Base-by-base conservation (phyloP, 208 protist genomes). In the Tritrichomonas foetus region DNA sequence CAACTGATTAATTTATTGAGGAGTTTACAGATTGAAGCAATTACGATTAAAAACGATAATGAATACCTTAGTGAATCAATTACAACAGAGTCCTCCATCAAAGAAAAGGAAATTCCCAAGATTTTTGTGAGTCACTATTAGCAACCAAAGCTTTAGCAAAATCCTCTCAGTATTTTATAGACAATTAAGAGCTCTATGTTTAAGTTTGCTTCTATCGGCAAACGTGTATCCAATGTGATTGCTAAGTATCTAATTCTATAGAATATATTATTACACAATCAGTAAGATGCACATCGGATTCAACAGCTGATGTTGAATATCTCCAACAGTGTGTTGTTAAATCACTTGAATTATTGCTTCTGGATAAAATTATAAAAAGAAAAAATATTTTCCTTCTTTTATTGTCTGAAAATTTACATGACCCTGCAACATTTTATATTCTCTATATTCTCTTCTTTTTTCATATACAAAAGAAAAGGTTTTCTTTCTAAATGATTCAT, bases 231-330 rank as follows among this genome's bases (percentile, higher is more conserved):
- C 33, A 36, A 25, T 57, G 78, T 89, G 0, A n/a, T 89, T 57
- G 78, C 78, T 33, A 89, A 89, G 16, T 89, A 89, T 50, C 78
- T 47, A 39, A 89, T 89, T 39, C 78, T 39, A 36, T 20, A n/a
- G 78, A 89, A 20, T 41, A 89, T 49, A 89, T 89, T n/a, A 47
- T 27, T 39, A 89, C 78, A 39, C 78, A 89, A 36, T 41, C 33
- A 57, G 78, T 57, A 33, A 5, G 78, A 16, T 3, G 78, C 5
- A 57, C 9, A n/a, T 89, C 47, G 78, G 78, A 57, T 39, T 30
- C 57, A 20, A 25, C 78, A 39, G 47, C 47, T 2, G 78, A 89
- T n/a, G 41, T 49, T 89, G 78, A 89, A 39, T 47, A 89, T 89
- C 47, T 89, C 1, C 78, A 89, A 47, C 27, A 47, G 39, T 44